A percentile compares a stretch with the other conserved stretches of the same genome.
phyloP scores from a whole-genome alignment of 2,329 filamentous ascomycete species.

The Emergomyces pasteurianus region DNA sequence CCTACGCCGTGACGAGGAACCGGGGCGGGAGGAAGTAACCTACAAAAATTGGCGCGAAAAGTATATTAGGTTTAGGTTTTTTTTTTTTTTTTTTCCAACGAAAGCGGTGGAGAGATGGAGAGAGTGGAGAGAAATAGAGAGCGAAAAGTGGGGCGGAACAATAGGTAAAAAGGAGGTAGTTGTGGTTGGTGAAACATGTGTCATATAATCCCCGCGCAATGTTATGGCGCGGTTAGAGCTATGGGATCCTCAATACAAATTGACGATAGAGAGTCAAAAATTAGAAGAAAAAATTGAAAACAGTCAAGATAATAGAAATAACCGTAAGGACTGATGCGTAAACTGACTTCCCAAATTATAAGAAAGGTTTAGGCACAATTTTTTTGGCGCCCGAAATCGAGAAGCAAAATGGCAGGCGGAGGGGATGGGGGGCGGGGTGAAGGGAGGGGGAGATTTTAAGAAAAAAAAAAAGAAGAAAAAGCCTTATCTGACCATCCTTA shows the following conservation, averaged over 20 bases:
- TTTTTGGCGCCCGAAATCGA: background rate
- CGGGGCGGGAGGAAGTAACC: background rate
- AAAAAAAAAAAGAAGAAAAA: background rate
- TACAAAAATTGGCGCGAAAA: conserved; percentile 4
- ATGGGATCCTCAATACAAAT: conserved; percentile 2
- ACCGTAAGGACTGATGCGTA: background rate
- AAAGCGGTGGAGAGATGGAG: background rate
- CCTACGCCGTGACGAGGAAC: background rate
- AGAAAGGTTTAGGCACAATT: background rate
- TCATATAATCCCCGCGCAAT: conserved; percentile 3
- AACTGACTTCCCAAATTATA: background rate
- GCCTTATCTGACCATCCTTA: background rate
- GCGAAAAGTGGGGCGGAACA: conserved; percentile 4
- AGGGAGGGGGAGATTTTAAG: no score
- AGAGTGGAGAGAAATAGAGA: background rate
- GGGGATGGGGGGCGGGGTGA: no score
- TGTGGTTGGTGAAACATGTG: conserved; percentile 11
- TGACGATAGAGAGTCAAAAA: conserved; percentile 3
- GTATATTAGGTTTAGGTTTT: conserved; percentile 5
- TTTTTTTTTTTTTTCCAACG: background rate
- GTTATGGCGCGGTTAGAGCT: background rate
- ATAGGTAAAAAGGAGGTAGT: conserved; percentile 3
- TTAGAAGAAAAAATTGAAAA: conserved; percentile 5
- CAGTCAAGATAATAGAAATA: background rate
- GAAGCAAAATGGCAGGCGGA: no score